phyloP scores from a whole-genome alignment of 1,284 basidiomycete species.

The Puccinia hordei region DNA sequence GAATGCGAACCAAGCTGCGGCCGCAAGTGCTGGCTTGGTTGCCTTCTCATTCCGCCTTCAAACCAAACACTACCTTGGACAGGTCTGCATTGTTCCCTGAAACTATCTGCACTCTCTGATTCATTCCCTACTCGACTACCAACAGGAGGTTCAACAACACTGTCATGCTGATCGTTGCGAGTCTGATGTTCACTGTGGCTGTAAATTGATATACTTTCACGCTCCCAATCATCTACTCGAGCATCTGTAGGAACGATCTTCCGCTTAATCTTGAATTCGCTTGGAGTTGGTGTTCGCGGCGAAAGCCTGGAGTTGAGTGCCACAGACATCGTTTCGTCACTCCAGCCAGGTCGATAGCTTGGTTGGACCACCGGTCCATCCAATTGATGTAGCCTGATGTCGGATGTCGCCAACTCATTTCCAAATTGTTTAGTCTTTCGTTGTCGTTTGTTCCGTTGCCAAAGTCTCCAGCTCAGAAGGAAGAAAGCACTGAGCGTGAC shows the following conservation, averaged over 20 bases:
- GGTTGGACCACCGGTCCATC: neutral
- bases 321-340: neutral
- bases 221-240: constrained; percentile 22
- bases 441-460: constrained; percentile 26
- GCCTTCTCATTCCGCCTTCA: neutral
- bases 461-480: constrained; percentile 28
- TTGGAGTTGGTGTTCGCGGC: constrained; percentile 6
- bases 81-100: neutral
- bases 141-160: neutral
- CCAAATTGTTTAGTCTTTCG: constrained; percentile 38
- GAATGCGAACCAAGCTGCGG: neutral
- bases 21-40: neutral
- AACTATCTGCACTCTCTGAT: neutral
- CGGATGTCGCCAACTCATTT: constrained; percentile 21
- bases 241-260: constrained; percentile 25
- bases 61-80: constrained; percentile 6
- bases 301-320: neutral
- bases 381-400: constrained; percentile 35
- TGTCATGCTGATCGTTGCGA: neutral
- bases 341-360: constrained; percentile 1
- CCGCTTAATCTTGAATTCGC: constrained; percentile 45
- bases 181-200: constrained; percentile 8
- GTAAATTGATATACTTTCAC: constrained; percentile 22
- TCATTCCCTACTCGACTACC: neutral
- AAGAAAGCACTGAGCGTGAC: neutral